These are phyloP conservation scores for Exophiala xenobiotica DNA, from an alignment of 2,329 filamentous ascomycete species.

Conservation along the genomic window DNA sequence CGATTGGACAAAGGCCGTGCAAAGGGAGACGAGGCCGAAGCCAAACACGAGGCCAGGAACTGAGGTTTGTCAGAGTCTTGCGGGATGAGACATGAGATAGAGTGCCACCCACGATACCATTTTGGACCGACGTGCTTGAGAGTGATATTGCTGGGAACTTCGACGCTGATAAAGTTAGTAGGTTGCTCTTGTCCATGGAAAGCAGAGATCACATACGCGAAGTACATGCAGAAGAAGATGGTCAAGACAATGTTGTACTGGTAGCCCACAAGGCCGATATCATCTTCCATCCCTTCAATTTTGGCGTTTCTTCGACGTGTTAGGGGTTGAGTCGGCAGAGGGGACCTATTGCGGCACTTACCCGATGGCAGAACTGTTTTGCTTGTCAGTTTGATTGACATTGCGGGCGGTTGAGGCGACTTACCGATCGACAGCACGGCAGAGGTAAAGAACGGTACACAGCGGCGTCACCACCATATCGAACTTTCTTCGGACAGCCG, in stretches of 20 bases:
- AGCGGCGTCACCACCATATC: slow-evolving; percentile 25
- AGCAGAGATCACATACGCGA: slow-evolving; percentile 27
- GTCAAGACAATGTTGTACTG: slow-evolving; percentile 41
- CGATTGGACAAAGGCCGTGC: slow-evolving; percentile 53
- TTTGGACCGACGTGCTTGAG: slow-evolving; percentile 48
- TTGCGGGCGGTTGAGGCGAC: not conserved
- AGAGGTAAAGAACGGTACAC: slow-evolving; percentile 26
- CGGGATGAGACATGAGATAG: not conserved
- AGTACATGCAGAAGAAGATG: slow-evolving; percentile 48
- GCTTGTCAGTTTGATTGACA: not conserved
- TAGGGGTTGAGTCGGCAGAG: slow-evolving; percentile 12
- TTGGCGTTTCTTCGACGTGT: slow-evolving; percentile 22
- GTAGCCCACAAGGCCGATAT: slow-evolving; percentile 48
- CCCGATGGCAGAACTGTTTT: slow-evolving; percentile 3
- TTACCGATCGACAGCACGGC: slow-evolving; percentile 24
- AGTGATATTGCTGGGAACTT: slow-evolving; percentile 64
- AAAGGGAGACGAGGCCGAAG: slow-evolving; percentile 41
- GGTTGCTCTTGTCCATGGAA: slow-evolving; percentile 46
- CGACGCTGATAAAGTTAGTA: slow-evolving; percentile 40
- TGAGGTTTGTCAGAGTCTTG: not conserved
- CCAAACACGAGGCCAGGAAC: slow-evolving; percentile 29
- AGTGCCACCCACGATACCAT: slow-evolving; percentile 36
- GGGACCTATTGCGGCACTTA: not conserved
- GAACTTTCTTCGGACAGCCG: slow-evolving; percentile 23
- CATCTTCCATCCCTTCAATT: slow-evolving; percentile 45